Base-by-base conservation (phyloP, 2,329 filamentous ascomycete species). In the Colletotrichum gigasporum region DNA sequence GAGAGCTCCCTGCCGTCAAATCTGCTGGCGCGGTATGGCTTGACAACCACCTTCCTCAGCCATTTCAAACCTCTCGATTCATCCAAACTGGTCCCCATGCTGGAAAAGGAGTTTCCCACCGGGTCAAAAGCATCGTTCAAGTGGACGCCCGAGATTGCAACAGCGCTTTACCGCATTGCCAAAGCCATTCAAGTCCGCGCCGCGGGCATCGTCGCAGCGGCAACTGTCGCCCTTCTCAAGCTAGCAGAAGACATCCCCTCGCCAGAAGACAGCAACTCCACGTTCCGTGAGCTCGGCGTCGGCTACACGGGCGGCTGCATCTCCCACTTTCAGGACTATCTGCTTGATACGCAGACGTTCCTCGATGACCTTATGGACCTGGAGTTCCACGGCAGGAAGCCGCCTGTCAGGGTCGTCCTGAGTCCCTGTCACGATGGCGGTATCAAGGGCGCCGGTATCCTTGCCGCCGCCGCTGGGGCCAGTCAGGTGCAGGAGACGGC, bases 261-360 rank as follows among this genome's bases (percentile, higher is more conserved):
- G 5, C 22, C 32, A 9, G 14, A 16, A 62, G 4, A 63, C 65
- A 58, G 47, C n/a, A 64, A 60, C 37, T 67, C 74, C 63, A 69
- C 30, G 20, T 11, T 16, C 18, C 48, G 79, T 65, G 89, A 92
- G 69, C 75, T 95, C 28, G 88, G 92, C 1, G 90, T 94, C 20
- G 92, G 91, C 1, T 94, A 93, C 72, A 93, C 92, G 0, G 92
- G 92, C 30, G 90, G 91, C 6, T 93, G 91, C 71, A 94, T 94
- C 63, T 86, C 89, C n/a, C 88, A 92, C 71, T 93, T 93, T 71
- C 91, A 92, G 48, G 85, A 91, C 69, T 94, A 92, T 75, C 80
- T 92, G 41, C 77, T 80, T 44, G 90, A 91, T 70, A 93, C 90
- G 68, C 91, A 94, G 74, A 71, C 77, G 12, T 91, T 91, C 71